Conservation (phyloP, 495 filamentous ascomycete genomes). For the Penicillium antarcticum region DNA sequence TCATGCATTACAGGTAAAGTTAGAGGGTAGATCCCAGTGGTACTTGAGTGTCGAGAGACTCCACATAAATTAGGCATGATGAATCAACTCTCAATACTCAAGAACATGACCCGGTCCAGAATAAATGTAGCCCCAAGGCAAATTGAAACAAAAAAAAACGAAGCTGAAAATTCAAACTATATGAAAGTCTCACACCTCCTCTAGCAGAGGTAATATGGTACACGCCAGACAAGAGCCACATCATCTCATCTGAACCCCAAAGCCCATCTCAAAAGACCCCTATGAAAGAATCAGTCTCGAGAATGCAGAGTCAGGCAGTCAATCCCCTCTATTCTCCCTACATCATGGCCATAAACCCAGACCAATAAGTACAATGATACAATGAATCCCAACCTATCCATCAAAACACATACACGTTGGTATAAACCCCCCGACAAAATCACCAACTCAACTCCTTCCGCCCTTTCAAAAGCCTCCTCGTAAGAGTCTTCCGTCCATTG, state of each 20-base stretch:
- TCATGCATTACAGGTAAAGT: constrained; percentile 3
- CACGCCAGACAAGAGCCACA: constrained; percentile 11
- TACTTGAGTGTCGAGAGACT: constrained; percentile 1
- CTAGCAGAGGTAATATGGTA: constrained; percentile 18
- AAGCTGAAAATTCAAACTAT: constrained; percentile 10
- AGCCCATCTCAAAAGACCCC: constrained; percentile 9
- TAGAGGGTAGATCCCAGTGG: constrained; percentile 11
- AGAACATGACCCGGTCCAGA: not conserved
- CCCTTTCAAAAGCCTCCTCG: constrained; percentile 56
- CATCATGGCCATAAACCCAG: not conserved
- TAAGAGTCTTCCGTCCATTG: constrained; percentile 55
- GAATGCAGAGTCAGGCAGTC: not conserved
- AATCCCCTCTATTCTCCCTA: not conserved
- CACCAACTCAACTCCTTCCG: constrained; percentile 59
- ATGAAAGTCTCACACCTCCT: constrained; percentile 10
- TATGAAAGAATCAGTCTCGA: not conserved
- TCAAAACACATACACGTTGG: not conserved
- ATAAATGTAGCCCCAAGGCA: not conserved
- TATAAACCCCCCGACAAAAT: constrained; percentile 3
- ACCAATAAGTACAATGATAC: not conserved
- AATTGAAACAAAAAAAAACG: constrained; percentile 1
- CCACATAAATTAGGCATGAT: not conserved
- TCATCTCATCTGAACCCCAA: not conserved
- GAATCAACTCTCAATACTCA: constrained; percentile 1
- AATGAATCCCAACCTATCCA: not conserved